phyloP scores from a whole-genome alignment of 192 early-diverging fungal genomes.

The Umbelopsis sp. region DNA sequence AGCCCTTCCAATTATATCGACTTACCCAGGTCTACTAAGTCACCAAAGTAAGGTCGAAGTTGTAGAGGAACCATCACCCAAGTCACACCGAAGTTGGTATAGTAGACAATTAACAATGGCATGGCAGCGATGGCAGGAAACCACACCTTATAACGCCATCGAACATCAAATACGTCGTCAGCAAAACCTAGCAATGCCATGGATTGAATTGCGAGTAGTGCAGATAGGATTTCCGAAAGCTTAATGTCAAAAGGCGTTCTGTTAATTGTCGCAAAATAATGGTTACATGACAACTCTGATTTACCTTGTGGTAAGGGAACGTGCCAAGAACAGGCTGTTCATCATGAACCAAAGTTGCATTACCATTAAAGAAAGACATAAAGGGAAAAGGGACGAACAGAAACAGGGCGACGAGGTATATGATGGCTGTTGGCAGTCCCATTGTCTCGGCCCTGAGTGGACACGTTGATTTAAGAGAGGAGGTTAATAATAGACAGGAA shows the following conservation, averaged over 20 bases:
- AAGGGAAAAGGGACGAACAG: constrained; percentile 96
- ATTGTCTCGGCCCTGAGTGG: constrained; percentile 83
- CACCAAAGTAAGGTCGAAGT: constrained; percentile 71
- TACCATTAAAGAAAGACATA: constrained; percentile 72
- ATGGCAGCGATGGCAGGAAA: constrained; percentile 91
- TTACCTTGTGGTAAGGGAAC: constrained; percentile 77
- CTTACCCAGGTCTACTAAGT: constrained; percentile 79
- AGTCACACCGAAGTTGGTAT: constrained; percentile 85
- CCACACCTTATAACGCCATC: constrained; percentile 95
- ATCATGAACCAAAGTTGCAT: constrained; percentile 31
- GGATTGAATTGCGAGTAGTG: constrained; percentile 86
- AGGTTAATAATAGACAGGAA: neutral
- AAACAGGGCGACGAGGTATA: constrained; percentile 88
- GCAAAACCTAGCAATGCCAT: constrained; percentile 99
- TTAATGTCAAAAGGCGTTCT: constrained; percentile 35
- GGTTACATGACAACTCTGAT: neutral
- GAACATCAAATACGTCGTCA: constrained; percentile 95
- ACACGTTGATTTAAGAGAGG: too few relatives aligned
- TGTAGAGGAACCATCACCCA: constrained; percentile 86
- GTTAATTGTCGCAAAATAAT: neutral
- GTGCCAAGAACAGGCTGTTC: constrained; percentile 45
- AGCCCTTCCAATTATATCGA: too few relatives aligned
- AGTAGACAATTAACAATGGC: constrained; percentile 93
- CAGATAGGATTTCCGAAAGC: constrained; percentile 91
- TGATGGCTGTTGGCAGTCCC: constrained; percentile 86